Evolutionary conservation across 1,139 yeast genomes (phyloP).

Genomic region (Yamadazyma triangularis): DNA sequence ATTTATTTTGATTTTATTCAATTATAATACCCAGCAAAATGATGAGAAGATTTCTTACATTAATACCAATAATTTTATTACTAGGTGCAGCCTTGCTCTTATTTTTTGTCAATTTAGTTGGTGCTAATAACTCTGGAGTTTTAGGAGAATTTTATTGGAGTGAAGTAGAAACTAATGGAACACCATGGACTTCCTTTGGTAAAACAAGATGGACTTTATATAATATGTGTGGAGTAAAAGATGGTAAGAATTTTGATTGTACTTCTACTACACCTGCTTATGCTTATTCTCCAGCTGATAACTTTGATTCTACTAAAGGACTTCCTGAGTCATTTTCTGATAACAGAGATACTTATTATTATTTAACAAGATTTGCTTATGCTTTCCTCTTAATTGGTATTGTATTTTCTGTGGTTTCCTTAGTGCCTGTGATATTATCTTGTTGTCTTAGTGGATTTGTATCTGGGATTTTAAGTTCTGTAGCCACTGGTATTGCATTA

Average conservation of each 20-base stretch:
- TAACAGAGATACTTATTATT: constrained; percentile 50
- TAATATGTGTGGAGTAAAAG: constrained; percentile 49
- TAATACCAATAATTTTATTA: constrained; percentile 26
- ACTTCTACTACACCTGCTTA: constrained; percentile 48
- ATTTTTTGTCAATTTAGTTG: constrained; percentile 61
- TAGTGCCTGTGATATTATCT: constrained; percentile 29
- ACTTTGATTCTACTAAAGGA: constrained; percentile 40
- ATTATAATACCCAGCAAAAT: too few species aligned
- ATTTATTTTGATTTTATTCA: too few species aligned
- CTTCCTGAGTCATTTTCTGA: constrained; percentile 43
- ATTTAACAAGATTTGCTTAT: constrained; percentile 62
- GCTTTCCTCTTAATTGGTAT: constrained; percentile 63
- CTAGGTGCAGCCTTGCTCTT: constrained; percentile 48
- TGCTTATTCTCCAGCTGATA: constrained; percentile 62
- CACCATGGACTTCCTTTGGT: constrained; percentile 21
- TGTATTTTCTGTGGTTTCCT: constrained; percentile 49
- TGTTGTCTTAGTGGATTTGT: constrained; percentile 16
- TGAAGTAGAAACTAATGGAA: constrained; percentile 62
- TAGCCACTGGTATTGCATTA: constrained; percentile 32
- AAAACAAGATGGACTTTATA: constrained; percentile 72
- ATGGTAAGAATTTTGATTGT: constrained; percentile 43
- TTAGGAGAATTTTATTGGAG: constrained; percentile 65
- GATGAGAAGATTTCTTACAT: constrained; percentile 14
- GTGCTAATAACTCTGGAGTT: constrained; percentile 45
- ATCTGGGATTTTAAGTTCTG: constrained; percentile 22